Evolutionary conservation across 2,329 filamentous ascomycete genomes (phyloP).

Genomic region (Calonectria hawksworthii): DNA sequence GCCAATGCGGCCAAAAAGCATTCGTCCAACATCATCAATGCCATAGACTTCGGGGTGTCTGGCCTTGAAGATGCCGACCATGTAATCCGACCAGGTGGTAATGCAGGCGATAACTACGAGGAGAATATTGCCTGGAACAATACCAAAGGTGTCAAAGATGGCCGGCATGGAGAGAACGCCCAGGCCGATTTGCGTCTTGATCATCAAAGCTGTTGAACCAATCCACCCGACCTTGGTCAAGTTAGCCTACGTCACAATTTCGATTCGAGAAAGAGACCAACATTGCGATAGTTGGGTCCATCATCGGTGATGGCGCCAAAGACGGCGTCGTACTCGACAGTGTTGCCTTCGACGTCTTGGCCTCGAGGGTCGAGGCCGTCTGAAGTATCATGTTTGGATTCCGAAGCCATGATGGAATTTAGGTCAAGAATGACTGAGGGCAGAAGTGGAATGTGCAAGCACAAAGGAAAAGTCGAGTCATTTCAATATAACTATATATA

Average conservation of each 20-base stretch:
- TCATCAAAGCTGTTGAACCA: constrained; percentile 57
- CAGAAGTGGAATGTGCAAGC: neutral
- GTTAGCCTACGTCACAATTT: neutral
- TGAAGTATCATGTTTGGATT: neutral
- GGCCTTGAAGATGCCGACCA: constrained; percentile 63
- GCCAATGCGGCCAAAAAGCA: constrained; percentile 61
- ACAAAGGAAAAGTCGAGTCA: neutral
- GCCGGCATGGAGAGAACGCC: constrained; percentile 61
- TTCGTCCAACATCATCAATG: constrained; percentile 63
- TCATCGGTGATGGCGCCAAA: constrained; percentile 4
- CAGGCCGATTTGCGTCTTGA: constrained; percentile 60
- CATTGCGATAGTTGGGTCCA: constrained; percentile 13
- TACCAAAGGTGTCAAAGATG: constrained; percentile 59
- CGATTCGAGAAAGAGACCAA: neutral
- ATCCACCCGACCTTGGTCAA: constrained; percentile 49
- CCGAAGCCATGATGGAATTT: neutral
- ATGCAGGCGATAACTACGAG: constrained; percentile 56
- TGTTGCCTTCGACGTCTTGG: neutral
- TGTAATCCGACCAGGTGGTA: constrained; percentile 63
- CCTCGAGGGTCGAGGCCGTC: neutral
- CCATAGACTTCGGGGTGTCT: constrained; percentile 64
- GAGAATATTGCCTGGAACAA: constrained; percentile 61
- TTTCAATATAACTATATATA: neutral
- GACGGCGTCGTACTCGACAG: constrained; percentile 2
- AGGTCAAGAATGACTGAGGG: neutral